A percentile compares a stretch with the other conserved stretches of the same genome.
phyloP scores from a whole-genome alignment of 371 early-diverging fungal species.

The Phascolomyces articulosus region DNA sequence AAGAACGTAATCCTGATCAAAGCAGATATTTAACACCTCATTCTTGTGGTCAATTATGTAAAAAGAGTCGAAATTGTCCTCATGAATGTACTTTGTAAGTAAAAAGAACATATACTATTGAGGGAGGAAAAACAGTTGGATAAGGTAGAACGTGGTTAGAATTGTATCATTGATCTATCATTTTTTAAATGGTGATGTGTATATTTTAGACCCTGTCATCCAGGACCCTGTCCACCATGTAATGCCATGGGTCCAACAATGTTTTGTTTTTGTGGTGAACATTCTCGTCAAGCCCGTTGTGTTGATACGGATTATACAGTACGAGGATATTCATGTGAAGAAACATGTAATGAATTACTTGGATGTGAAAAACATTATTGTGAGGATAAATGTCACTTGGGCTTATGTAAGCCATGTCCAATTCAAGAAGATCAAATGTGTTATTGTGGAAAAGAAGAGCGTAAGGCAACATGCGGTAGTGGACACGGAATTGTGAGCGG shows the following conservation, averaged over 20 bases:
- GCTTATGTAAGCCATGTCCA: conserved; percentile 70
- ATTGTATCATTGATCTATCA: too few species aligned
- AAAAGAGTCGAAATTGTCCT: conserved; percentile 63
- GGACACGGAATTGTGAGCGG: conserved; percentile 42
- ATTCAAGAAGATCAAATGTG: conserved; percentile 61
- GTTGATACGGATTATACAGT: conserved; percentile 66
- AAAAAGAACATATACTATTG: background rate
- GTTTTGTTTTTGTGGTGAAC: conserved; percentile 84
- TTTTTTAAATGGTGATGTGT: background rate
- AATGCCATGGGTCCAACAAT: conserved; percentile 74
- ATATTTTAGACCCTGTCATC: conserved; percentile 77
- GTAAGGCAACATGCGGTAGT: conserved; percentile 62
- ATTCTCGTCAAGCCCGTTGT: conserved; percentile 66
- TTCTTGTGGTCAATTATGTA: conserved; percentile 81
- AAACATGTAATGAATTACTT: conserved; percentile 68
- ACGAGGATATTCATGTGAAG: conserved; percentile 66
- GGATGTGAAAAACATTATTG: conserved; percentile 78
- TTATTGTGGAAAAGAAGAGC: conserved; percentile 71
- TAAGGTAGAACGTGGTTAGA: too few species aligned
- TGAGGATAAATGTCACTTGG: conserved; percentile 66
- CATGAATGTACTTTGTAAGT: conserved; percentile 71
- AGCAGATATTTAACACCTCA: conserved; percentile 79
- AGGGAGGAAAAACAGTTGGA: too few species aligned
- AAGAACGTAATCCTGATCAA: conserved; percentile 69
- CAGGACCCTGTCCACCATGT: conserved; percentile 95